These are phyloP conservation scores for Penicillium ucsense DNA, from an alignment of 495 filamentous ascomycete species.

Conservation along the genomic window DNA sequence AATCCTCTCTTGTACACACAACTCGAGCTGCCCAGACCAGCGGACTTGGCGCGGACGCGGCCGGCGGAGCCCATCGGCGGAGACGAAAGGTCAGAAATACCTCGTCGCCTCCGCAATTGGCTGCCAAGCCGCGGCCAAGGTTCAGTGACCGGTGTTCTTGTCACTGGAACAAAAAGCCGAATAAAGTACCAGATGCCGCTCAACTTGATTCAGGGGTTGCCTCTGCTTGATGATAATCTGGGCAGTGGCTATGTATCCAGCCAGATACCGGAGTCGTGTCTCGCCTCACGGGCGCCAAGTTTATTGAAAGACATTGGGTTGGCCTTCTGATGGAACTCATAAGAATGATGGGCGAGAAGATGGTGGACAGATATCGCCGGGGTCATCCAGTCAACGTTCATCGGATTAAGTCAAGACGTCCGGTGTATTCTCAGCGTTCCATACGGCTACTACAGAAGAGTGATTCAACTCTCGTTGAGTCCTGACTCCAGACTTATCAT, in stretches of 20 bases:
- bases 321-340: background rate
- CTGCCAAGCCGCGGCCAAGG: conserved; percentile 8
- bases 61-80: background rate
- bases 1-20: too few species aligned
- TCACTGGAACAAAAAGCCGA: background rate
- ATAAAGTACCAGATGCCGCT: background rate
- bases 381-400: too few species aligned
- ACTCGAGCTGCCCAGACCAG: background rate
- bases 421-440: too few species aligned
- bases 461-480: too few species aligned
- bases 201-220: background rate
- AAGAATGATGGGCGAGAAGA: too few species aligned
- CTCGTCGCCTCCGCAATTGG: background rate
- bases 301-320: background rate
- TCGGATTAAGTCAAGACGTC: too few species aligned
- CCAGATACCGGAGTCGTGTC: background rate
- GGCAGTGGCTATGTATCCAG: conserved; percentile 2
- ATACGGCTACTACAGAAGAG: too few species aligned
- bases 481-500: too few species aligned
- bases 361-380: too few species aligned
- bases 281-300: conserved; percentile 1
- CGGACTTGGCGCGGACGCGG: conserved; percentile 4
- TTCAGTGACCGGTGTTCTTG: background rate
- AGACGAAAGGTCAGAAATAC: background rate
- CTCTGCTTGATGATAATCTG: background rate